phyloP scores from a whole-genome alignment of 805 yeast species.

The Candida railenensis region DNA sequence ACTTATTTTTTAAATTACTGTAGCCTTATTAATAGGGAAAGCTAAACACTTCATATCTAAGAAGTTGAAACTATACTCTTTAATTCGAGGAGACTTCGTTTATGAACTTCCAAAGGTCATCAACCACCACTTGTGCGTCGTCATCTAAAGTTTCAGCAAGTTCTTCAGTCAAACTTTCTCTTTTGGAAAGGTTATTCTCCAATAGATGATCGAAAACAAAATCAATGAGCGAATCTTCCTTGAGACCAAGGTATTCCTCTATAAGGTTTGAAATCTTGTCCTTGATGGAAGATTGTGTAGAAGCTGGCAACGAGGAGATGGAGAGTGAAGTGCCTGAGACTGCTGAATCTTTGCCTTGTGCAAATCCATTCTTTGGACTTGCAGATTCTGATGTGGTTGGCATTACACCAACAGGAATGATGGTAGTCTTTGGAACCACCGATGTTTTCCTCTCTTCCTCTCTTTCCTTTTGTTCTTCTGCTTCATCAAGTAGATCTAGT shows the following conservation, averaged over 20 bases:
- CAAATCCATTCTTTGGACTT: background rate
- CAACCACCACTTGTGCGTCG: slow-evolving; percentile 41
- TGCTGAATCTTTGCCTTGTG: too few relatives aligned
- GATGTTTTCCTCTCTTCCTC: slow-evolving; percentile 5
- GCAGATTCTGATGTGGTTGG: slow-evolving; percentile 7
- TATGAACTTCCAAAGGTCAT: slow-evolving; percentile 36
- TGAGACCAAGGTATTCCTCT: slow-evolving; percentile 52
- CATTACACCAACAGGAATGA: background rate
- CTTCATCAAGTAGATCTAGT: slow-evolving; percentile 39
- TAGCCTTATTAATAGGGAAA: too few relatives aligned
- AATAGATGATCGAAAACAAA: slow-evolving; percentile 41
- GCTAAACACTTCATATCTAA: too few relatives aligned
- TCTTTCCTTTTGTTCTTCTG: slow-evolving; percentile 28
- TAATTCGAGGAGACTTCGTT: too few relatives aligned
- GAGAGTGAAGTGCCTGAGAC: background rate
- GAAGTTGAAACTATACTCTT: too few relatives aligned
- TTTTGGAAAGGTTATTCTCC: slow-evolving; percentile 26
- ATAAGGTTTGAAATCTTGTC: slow-evolving; percentile 41
- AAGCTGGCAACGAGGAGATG: background rate
- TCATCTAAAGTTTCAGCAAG: slow-evolving; percentile 52
- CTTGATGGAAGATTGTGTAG: slow-evolving; percentile 17
- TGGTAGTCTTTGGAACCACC: background rate
- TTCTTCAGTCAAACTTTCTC: slow-evolving; percentile 40
- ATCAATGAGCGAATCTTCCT: slow-evolving; percentile 49
- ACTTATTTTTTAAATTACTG: background rate